Evolutionary conservation across 108 stramenopile species (phyloP).

Genomic region (Nitzschia inconspicua): DNA sequence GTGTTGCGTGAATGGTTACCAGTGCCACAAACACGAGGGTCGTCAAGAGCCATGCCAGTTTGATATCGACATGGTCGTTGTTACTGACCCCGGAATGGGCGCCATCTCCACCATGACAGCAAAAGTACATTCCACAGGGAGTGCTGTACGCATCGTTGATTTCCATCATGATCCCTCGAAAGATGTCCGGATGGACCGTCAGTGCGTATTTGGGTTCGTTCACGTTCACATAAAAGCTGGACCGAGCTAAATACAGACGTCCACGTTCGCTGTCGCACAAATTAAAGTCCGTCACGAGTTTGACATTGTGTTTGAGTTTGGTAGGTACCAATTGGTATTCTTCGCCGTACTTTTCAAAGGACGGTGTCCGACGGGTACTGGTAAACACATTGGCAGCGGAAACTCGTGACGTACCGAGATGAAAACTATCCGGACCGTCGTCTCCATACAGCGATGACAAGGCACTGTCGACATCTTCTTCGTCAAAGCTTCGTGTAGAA

Average conservation of each 20-base stretch:
- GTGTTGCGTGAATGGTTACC: not conserved
- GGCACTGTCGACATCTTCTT: not conserved
- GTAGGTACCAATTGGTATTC: conserved; percentile 19
- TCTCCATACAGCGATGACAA: not conserved
- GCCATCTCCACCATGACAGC: conserved; percentile 58
- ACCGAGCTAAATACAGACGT: conserved; percentile 19
- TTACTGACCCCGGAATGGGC: conserved; percentile 33
- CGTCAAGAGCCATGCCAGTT: conserved; percentile 32
- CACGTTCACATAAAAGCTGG: conserved; percentile 19
- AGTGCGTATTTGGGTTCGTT: conserved; percentile 47
- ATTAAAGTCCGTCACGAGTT: conserved; percentile 17
- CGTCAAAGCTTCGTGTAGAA: not conserved
- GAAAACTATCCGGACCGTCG: not conserved
- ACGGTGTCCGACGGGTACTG: not conserved
- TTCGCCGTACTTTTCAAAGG: conserved; percentile 6
- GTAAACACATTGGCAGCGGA: not conserved
- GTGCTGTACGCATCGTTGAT: conserved; percentile 36
- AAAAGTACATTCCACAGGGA: conserved; percentile 67
- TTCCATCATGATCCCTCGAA: conserved; percentile 47
- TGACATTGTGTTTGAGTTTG: conserved; percentile 20
- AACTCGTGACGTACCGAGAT: not conserved
- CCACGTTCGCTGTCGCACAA: conserved; percentile 11
- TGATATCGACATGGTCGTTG: conserved; percentile 62
- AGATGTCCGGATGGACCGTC: conserved; percentile 48
- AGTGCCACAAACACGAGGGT: conserved; percentile 10